Evolutionary conservation across 441 rosid species (phyloP), one percentile per base, ranked within the genome.

Genomic region (Biscutella laevigata): DNA sequence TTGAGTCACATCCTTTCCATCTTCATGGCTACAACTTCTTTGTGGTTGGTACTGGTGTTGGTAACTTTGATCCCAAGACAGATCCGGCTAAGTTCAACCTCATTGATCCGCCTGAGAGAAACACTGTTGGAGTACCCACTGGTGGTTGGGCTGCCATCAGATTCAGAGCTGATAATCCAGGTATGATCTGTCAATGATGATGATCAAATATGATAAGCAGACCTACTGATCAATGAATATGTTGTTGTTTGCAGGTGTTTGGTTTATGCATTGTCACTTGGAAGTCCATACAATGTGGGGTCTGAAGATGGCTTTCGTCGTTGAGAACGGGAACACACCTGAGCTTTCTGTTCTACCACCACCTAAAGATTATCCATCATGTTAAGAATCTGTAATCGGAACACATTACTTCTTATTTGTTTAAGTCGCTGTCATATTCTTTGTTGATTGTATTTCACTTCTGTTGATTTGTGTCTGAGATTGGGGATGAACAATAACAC

Each of bases 81-180:
- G 83, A 79, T 57, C 81, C 77, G 0, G 71, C 79, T 38, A 77
- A 77, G 15, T 81, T 69, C 49, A 78, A 81, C 56, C 65, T 81
- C 53, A 62, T 77, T 16, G 88, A 81, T 56, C 88, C 88, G n/a
- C 71, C 71, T 0, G 74, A 72, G 66, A 69, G 74, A 61, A 68
- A 69, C 30, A 69, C 74, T 0, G 60, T 72, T 27, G 77, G 71
- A 41, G 74, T 68, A 52, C 77, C 77, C 0, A 78, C 88, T 0
- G 84, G 88, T 10, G 88, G 88, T 1, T 82, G 88, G 88, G 66
- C 72, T 4, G 83, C 88, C 7, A 75, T 82, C 22, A 71, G 88
- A 35, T 81, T 79, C 73, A 62, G 74, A 8, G 83, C 88, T n/a
- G 79, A 78, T 54, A 78, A 81, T 61, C 88, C 88, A 57, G 81